Conservation (phyloP, 805 yeast genomes). For the Teunomyces aglyptinius region DNA sequence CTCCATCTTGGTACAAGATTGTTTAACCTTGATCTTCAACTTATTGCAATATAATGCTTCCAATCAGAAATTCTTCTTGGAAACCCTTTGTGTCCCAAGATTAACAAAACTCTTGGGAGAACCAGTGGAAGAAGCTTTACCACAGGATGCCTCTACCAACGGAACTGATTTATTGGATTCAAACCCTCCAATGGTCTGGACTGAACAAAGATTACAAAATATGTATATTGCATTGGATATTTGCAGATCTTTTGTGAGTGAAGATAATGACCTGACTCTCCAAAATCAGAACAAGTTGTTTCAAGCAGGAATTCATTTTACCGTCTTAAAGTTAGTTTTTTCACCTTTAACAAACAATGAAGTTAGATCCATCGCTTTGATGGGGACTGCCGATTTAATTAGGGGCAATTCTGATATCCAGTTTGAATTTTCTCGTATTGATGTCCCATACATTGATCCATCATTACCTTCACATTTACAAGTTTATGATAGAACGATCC, state of each 20-base stretch:
- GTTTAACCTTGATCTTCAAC: constrained; percentile 70
- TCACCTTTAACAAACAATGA: constrained; percentile 60
- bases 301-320: constrained; percentile 60
- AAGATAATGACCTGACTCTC: constrained; percentile 65
- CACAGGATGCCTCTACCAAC: constrained; percentile 12
- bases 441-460: constrained; percentile 91
- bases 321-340: constrained; percentile 69
- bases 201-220: constrained; percentile 69
- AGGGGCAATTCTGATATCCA: constrained; percentile 67
- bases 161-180: constrained; percentile 15
- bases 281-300: constrained; percentile 61
- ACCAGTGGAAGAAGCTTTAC: constrained; percentile 47
- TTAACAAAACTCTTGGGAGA: constrained; percentile 62
- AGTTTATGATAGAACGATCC: constrained; percentile 41
- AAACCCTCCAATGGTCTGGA: constrained; percentile 59
- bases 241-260: constrained; percentile 64
- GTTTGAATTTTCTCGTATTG: constrained; percentile 69
- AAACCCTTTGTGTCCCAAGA: constrained; percentile 73
- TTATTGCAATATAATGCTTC: constrained; percentile 79
- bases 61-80: constrained; percentile 85
- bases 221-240: constrained; percentile 68
- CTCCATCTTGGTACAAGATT: constrained; percentile 87
- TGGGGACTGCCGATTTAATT: constrained; percentile 76
- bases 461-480: constrained; percentile 48
- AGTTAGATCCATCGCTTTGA: constrained; percentile 65